These are phyloP conservation scores for Neocucurbitaria cava DNA, from an alignment of 2,329 filamentous ascomycete genomes.

Conservation along the genomic window DNA sequence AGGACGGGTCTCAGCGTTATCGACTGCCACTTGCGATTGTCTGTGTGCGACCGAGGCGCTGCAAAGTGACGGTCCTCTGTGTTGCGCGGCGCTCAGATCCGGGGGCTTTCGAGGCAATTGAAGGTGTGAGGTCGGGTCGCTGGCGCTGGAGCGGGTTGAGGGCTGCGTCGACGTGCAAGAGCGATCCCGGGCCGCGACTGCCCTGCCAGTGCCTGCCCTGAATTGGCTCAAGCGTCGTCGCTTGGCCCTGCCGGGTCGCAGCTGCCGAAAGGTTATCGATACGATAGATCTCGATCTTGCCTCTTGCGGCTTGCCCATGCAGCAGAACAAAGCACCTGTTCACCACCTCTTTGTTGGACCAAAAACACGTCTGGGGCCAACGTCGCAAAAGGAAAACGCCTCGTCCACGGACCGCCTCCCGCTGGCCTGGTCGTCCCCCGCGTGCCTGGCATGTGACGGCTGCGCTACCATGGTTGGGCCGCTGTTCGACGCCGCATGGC, in stretches of 20 bases:
- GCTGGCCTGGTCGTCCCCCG: constrained; percentile 1
- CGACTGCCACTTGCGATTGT: neutral
- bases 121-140: neutral
- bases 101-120: neutral
- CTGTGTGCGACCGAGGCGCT: neutral
- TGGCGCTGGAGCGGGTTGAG: neutral
- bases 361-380: neutral
- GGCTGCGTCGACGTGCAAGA: neutral
- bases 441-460: constrained; percentile 2
- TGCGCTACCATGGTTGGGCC: constrained; percentile 4
- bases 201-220: neutral
- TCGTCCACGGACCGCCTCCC: constrained; percentile 1
- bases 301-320: no score
- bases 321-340: neutral
- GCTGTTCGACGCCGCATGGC: neutral
- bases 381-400: neutral
- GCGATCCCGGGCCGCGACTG: neutral
- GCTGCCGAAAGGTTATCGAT: neutral
- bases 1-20: neutral
- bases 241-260: neutral
- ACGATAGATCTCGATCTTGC: neutral
- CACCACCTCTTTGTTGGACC: no score
- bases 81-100: neutral
- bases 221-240: neutral
- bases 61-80: neutral